Conservation (phyloP, 345 rosid species). For the Eucalyptus leucophloia region DNA sequence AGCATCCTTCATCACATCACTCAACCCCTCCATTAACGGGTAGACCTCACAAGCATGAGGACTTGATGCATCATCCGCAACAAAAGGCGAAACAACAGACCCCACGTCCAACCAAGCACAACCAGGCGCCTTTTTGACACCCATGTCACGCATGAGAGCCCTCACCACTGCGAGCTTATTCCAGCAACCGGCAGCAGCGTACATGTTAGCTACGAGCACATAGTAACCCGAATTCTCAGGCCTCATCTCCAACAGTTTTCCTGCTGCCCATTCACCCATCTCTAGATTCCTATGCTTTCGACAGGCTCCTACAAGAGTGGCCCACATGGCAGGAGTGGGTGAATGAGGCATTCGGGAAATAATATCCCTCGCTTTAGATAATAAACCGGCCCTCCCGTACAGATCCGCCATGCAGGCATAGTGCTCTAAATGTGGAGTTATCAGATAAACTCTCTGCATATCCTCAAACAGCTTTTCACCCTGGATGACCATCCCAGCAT, state of each 20-base stretch:
- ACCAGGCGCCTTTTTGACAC: slow-evolving; percentile 65
- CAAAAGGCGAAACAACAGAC: slow-evolving; percentile 35
- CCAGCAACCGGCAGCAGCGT: slow-evolving; percentile 66
- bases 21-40: slow-evolving; percentile 42
- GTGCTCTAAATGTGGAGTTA: slow-evolving; percentile 48
- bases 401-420: slow-evolving; percentile 74
- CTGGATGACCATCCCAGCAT: slow-evolving; percentile 53
- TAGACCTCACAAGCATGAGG: slow-evolving; percentile 23
- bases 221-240: slow-evolving; percentile 63
- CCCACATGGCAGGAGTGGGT: slow-evolving; percentile 58
- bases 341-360: slow-evolving; percentile 41
- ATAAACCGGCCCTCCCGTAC: slow-evolving; percentile 64
- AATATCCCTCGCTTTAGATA: slow-evolving; percentile 35
- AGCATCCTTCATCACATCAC: slow-evolving; percentile 46
- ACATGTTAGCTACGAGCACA: slow-evolving; percentile 64
- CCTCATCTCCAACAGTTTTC: slow-evolving; percentile 39
- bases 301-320: slow-evolving; percentile 62
- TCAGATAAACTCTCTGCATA: slow-evolving; percentile 27
- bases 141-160: slow-evolving; percentile 53
- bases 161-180: slow-evolving; percentile 52
- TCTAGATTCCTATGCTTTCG: slow-evolving; percentile 38
- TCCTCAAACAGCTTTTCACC: slow-evolving; percentile 35
- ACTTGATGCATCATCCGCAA: slow-evolving; percentile 48
- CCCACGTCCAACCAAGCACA: slow-evolving; percentile 62
- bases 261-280: slow-evolving; percentile 82